phyloP scores from a whole-genome alignment of 371 early-diverging fungal species.

The Zopfochytrium polystomum region DNA sequence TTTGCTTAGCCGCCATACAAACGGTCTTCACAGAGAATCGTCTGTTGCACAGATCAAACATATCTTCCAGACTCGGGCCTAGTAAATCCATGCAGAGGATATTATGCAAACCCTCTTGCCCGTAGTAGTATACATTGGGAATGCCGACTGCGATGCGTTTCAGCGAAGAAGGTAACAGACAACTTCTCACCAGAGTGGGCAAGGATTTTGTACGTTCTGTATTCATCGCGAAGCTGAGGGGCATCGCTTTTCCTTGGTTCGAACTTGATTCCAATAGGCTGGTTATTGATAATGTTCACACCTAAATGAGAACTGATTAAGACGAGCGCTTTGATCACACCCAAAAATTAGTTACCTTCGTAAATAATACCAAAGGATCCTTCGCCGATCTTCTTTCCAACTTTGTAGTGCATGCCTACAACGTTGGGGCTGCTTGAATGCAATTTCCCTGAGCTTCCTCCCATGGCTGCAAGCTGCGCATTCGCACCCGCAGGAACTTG shows the following conservation, averaged over 20 bases:
- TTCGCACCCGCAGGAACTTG: too few relatives aligned
- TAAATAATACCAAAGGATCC: conserved; percentile 97
- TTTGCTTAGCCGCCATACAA: conserved; percentile 95
- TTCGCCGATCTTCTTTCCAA: conserved; percentile 95
- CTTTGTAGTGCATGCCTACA: conserved; percentile 92
- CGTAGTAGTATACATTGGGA: conserved; percentile 91
- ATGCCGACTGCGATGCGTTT: conserved; percentile 55
- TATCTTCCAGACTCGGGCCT: conserved; percentile 94
- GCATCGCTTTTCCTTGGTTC: conserved; percentile 91
- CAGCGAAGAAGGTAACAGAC: background rate
- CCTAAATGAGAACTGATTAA: background rate
- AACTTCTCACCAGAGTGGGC: conserved; percentile 50
- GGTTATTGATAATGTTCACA: conserved; percentile 66
- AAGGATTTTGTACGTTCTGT: conserved; percentile 85
- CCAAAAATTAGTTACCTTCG: conserved; percentile 63
- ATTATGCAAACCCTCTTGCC: conserved; percentile 93
- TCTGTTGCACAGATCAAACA: conserved; percentile 94
- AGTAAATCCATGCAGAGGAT: conserved; percentile 95
- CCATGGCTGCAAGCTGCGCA: too few relatives aligned
- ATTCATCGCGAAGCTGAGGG: conserved; percentile 91
- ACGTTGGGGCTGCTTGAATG: conserved; percentile 31
- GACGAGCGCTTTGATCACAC: too few relatives aligned
- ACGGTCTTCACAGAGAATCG: too few relatives aligned
- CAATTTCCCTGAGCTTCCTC: conserved; percentile 6
- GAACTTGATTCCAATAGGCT: conserved; percentile 89